phyloP scores from a whole-genome alignment of 805 yeast species.

The Suhomyces pyralidae region DNA sequence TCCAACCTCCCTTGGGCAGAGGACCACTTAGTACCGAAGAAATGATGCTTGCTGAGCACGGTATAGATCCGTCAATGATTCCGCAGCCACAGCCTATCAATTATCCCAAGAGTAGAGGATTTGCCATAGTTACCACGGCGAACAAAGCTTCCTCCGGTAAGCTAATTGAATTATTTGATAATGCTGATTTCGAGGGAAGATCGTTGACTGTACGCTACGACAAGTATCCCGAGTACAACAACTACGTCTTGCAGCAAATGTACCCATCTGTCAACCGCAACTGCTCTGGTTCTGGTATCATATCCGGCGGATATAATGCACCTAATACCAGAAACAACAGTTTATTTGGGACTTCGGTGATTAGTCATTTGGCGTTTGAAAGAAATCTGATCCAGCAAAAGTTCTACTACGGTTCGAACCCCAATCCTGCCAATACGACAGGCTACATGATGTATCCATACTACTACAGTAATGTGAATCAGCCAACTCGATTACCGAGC shows the following conservation, averaged over 20 bases:
- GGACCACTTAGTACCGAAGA: background rate
- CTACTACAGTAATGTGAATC: conserved; percentile 6
- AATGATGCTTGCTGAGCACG: background rate
- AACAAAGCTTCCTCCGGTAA: conserved; percentile 44
- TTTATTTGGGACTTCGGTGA: conserved; percentile 9
- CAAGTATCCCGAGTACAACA: conserved; percentile 44
- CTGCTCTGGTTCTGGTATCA: background rate
- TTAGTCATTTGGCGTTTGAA: conserved; percentile 28
- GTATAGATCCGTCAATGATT: background rate
- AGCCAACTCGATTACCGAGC: background rate
- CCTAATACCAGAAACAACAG: conserved; percentile 1
- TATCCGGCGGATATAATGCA: background rate
- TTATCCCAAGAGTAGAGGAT: conserved; percentile 44
- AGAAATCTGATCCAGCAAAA: conserved; percentile 31
- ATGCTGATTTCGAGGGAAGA: conserved; percentile 56
- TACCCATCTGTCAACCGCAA: conserved; percentile 7
- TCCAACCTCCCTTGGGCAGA: background rate
- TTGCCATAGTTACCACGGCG: conserved; percentile 59
- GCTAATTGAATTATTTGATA: conserved; percentile 51
- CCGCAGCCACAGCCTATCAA: background rate
- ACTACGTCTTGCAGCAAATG: conserved; percentile 27
- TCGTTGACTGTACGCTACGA: conserved; percentile 60
- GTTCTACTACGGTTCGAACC: conserved; percentile 22
- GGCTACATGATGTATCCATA: conserved; percentile 9
- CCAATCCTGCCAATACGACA: background rate